phyloP scores from a whole-genome alignment of 2,329 filamentous ascomycete species.

The Bipolaris victoriae region DNA sequence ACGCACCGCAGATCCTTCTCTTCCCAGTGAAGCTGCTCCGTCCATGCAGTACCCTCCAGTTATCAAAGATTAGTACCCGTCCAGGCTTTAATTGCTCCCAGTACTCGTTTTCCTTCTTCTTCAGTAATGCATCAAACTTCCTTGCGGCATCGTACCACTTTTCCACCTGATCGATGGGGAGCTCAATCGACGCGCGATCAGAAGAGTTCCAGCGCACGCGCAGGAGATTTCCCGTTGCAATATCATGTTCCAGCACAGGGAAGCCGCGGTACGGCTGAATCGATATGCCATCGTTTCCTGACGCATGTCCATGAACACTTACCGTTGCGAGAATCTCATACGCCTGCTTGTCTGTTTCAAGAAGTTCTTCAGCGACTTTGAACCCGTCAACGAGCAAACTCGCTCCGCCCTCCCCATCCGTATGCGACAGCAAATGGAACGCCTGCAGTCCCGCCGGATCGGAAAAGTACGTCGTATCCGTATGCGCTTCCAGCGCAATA shows the following conservation, averaged over 20 bases:
- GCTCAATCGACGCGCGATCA: constrained; percentile 74
- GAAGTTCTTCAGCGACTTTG: constrained; percentile 68
- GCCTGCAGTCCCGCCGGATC: constrained; percentile 91
- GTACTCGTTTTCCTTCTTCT: constrained; percentile 69
- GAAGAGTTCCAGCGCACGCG: constrained; percentile 93
- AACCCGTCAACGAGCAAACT: constrained; percentile 90
- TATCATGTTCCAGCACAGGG: constrained; percentile 72
- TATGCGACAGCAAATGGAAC: constrained; percentile 88
- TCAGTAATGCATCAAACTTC: constrained; percentile 74
- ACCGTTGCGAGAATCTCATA: constrained; percentile 64
- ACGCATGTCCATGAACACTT: constrained; percentile 77
- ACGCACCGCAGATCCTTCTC: constrained; percentile 87
- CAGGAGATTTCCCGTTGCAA: constrained; percentile 53
- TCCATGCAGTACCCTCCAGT: constrained; percentile 93
- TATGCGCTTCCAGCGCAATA: constrained; percentile 81
- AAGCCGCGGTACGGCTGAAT: constrained; percentile 74
- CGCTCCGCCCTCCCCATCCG: constrained; percentile 70
- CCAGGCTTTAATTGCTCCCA: constrained; percentile 85
- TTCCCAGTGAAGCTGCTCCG: constrained; percentile 81
- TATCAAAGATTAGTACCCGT: constrained; percentile 87
- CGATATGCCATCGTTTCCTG: constrained; percentile 81
- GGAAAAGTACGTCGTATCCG: constrained; percentile 94
- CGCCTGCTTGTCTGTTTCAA: constrained; percentile 58
- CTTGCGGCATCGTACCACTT: constrained; percentile 82
- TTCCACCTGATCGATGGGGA: constrained; percentile 58